Percentiles rank a stretch among this genome's conserved stretches.
phyloP scores from a whole-genome alignment of 768 basidiomycete genomes.

The Termitomyces sp. region DNA sequence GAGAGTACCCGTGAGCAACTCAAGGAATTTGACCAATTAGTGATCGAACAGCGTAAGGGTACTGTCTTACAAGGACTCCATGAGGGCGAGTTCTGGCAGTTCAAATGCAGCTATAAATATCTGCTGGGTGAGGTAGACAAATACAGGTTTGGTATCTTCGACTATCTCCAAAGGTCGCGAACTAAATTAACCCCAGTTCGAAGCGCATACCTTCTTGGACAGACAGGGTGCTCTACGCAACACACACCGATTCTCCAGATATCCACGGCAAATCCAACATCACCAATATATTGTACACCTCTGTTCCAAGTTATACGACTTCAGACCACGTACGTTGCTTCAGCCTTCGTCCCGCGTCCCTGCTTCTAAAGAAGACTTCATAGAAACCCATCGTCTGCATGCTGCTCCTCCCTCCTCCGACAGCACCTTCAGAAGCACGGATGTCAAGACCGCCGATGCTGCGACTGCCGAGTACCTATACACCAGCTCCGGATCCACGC shows the following conservation, averaged over 20 bases:
- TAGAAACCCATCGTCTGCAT: conserved; percentile 83
- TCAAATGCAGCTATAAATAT: conserved; percentile 93
- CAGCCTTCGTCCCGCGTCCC: neutral
- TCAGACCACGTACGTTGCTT: conserved; percentile 78
- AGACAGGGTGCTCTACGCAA: conserved; percentile 86
- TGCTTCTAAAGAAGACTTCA: neutral
- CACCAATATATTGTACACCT: conserved; percentile 69
- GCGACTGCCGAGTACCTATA: conserved; percentile 46
- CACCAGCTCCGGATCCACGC: conserved; percentile 49
- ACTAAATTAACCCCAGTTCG: conserved; percentile 31
- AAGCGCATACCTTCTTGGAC: conserved; percentile 89
- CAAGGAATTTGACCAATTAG: conserved; percentile 73
- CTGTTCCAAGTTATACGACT: conserved; percentile 77
- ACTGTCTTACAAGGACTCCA: conserved; percentile 66
- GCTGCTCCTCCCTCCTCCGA: conserved; percentile 58
- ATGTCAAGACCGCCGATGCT: conserved; percentile 36
- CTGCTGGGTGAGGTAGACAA: conserved; percentile 75
- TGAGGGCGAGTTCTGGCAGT: conserved; percentile 86
- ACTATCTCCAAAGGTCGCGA: conserved; percentile 1
- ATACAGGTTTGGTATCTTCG: conserved; percentile 56
- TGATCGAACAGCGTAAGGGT: conserved; percentile 57
- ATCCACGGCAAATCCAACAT: conserved; percentile 49
- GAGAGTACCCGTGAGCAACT: conserved; percentile 54
- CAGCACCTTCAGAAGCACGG: neutral
- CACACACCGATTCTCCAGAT: conserved; percentile 60